A percentile compares a stretch with the other conserved stretches of the same genome.
Evolutionary conservation across 306 rosid species (phyloP).

Genomic region (Citrullus colocynthis): DNA sequence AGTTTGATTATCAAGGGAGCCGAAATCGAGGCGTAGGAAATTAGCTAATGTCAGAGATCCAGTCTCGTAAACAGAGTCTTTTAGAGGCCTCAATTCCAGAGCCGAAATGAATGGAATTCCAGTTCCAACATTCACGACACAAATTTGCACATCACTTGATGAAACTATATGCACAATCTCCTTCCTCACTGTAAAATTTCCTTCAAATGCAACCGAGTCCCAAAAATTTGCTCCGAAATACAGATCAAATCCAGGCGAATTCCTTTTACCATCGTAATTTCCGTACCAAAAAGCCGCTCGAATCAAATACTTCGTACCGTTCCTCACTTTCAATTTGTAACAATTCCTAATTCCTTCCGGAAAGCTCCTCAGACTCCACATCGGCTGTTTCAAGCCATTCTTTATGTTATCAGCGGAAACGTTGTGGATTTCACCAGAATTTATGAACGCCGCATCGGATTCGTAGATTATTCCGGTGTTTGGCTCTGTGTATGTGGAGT

Average conservation of each 20-base stretch:
- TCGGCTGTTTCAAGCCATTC: not conserved
- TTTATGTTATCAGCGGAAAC: not conserved
- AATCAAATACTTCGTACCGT: slow-evolving; percentile 24
- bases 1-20: slow-evolving; percentile 11
- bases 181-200: not conserved
- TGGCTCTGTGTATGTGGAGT: slow-evolving; percentile 12
- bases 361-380: slow-evolving; percentile 31
- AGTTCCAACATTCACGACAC: slow-evolving; percentile 14
- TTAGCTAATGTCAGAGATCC: not conserved
- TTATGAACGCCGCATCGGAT: slow-evolving; percentile 33
- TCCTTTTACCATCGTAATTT: slow-evolving; percentile 26
- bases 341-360: slow-evolving; percentile 50
- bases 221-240: slow-evolving; percentile 29
- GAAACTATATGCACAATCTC: slow-evolving; percentile 29
- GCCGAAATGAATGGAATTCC: slow-evolving; percentile 41
- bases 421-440: slow-evolving; percentile 13
- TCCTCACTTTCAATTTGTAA: slow-evolving; percentile 26
- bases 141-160: slow-evolving; percentile 16
- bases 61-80: slow-evolving; percentile 9
- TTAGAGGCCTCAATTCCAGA: slow-evolving; percentile 27
- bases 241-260: slow-evolving; percentile 25
- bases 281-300: slow-evolving; percentile 31
- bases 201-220: slow-evolving; percentile 12
- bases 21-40: slow-evolving; percentile 15
- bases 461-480: slow-evolving; percentile 28